Base-by-base conservation (phyloP, 495 filamentous ascomycete genomes). In the Aspergillus coremiiformis region DNA sequence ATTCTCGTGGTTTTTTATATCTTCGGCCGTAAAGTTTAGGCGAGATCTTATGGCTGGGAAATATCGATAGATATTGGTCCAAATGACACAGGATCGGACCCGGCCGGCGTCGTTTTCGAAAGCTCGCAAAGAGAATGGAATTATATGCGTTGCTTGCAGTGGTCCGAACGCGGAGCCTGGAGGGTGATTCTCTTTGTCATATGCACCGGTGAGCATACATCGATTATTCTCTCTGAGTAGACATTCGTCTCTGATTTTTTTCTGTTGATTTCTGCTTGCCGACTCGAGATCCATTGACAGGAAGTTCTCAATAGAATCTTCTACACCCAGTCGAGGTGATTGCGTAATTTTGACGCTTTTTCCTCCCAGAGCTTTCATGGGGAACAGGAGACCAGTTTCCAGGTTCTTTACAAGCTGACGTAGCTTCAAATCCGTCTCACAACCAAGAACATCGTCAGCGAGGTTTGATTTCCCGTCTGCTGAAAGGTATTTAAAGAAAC, bases 281-380 rank as follows among this genome's bases (percentile, higher is more conserved):
- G 53, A 17, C 12, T 47, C 17, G 26, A 39, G 27, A 27, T 46
- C 53, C 21, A 33, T 5, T n/a, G 51, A 30, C 26, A 19, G 20
- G 4, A 58, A 35, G 23, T 54, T 44, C 33, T 60, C 52, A 26
- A 56, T 49, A 1, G 57, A 60, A 52, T 60, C 53, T 11, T 56
- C 49, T 5, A 56, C 30, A 5, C 45, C 44, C 29, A 53, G 17
- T 6, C 49, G 50, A 14, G 44, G 49, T 0, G 49, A 53, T 23
- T 41, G 39, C 23, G 47, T 51, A 19, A 52, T 48, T 7, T 17
- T 7, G n/a, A 47, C 41, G 3, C 46, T 57, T 4, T 35, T 47
- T 4, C 37, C 43, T 12, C 57, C 45, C 9, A 39, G 17, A 15
- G 51, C 47, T 39, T 43, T 17, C 47, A 54, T 30, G 8, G 51